Evolutionary conservation across 2,329 filamentous ascomycete species (phyloP).

Genomic region (Penicillium sumatraense): DNA sequence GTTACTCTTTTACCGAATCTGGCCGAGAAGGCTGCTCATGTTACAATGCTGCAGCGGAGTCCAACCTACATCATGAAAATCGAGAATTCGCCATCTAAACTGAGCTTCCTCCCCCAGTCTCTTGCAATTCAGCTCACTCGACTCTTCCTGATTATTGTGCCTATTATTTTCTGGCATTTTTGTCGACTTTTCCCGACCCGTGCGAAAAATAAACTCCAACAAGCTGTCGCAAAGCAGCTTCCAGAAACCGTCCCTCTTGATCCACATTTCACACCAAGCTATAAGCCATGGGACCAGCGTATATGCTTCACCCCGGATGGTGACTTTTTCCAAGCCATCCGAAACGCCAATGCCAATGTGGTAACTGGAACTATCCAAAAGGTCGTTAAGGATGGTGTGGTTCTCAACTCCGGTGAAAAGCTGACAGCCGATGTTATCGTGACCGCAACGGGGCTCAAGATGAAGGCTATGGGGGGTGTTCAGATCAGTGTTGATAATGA

Average conservation of each 20-base stretch:
- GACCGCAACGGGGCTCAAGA: conserved; percentile 36
- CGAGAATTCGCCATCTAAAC: conserved; percentile 10
- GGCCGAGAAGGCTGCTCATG: conserved; percentile 62
- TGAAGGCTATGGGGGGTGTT: conserved; percentile 29
- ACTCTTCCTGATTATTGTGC: conserved; percentile 38
- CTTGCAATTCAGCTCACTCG: not conserved
- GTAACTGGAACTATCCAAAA: conserved; percentile 53
- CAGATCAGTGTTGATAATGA: conserved; percentile 30
- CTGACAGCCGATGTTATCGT: conserved; percentile 38
- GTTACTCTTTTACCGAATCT: conserved; percentile 73
- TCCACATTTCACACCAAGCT: conserved; percentile 65
- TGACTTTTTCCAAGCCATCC: conserved; percentile 58
- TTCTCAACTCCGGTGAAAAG: conserved; percentile 43
- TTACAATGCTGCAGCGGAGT: conserved; percentile 78
- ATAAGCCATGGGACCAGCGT: conserved; percentile 71
- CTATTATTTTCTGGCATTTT: conserved; percentile 53
- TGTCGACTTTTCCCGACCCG: conserved; percentile 56
- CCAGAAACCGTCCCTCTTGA: conserved; percentile 58
- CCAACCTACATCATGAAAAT: conserved; percentile 67
- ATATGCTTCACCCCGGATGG: conserved; percentile 67
- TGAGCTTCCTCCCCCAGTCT: not conserved
- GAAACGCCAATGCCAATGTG: conserved; percentile 23
- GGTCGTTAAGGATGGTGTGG: conserved; percentile 52
- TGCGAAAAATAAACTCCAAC: conserved; percentile 51
- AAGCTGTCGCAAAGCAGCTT: conserved; percentile 52